A percentile compares a stretch with the other conserved stretches of the same genome.
These are phyloP conservation scores for Boletellus ananas DNA, from an alignment of 768 basidiomycete species.

Conservation along the genomic window DNA sequence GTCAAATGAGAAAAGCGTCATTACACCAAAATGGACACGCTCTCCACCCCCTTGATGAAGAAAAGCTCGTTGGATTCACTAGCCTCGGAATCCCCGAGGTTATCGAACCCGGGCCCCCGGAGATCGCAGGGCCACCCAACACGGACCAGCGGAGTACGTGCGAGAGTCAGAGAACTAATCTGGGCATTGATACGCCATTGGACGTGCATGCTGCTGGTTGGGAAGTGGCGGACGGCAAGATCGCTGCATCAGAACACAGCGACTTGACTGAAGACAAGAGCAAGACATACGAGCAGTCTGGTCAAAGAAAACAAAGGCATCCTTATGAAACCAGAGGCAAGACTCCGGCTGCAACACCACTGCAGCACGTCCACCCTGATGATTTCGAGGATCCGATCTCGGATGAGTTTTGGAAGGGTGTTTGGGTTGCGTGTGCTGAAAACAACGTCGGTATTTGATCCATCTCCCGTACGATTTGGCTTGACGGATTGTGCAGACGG, in stretches of 20 bases:
- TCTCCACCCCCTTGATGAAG: slow-evolving; percentile 49
- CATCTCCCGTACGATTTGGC: background rate
- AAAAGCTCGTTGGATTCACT: slow-evolving; percentile 53
- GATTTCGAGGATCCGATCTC: slow-evolving; percentile 87
- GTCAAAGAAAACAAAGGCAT: slow-evolving; percentile 56
- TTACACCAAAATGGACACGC: slow-evolving; percentile 47
- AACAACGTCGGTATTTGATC: slow-evolving; percentile 66
- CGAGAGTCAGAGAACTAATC: slow-evolving; percentile 9
- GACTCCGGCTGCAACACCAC: slow-evolving; percentile 58
- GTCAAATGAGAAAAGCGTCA: slow-evolving; percentile 26
- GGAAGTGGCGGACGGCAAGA: slow-evolving; percentile 40
- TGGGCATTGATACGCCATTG: slow-evolving; percentile 1
- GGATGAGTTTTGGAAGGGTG: slow-evolving; percentile 84
- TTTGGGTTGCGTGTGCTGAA: slow-evolving; percentile 83
- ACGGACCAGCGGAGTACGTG: slow-evolving; percentile 25
- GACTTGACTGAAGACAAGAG: slow-evolving; percentile 47
- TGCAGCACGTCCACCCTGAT: slow-evolving; percentile 70
- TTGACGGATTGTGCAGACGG: slow-evolving; percentile 56
- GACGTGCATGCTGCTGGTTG: slow-evolving; percentile 40
- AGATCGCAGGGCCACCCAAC: slow-evolving; percentile 26
- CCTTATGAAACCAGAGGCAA: slow-evolving; percentile 50
- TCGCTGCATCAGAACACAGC: slow-evolving; percentile 40
- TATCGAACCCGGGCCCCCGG: slow-evolving; percentile 43
- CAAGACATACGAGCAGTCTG: slow-evolving; percentile 47
- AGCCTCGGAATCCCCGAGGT: slow-evolving; percentile 61